These are phyloP conservation scores for Balakata baccata DNA, from an alignment of 345 rosid genomes.

Conservation along the genomic window DNA sequence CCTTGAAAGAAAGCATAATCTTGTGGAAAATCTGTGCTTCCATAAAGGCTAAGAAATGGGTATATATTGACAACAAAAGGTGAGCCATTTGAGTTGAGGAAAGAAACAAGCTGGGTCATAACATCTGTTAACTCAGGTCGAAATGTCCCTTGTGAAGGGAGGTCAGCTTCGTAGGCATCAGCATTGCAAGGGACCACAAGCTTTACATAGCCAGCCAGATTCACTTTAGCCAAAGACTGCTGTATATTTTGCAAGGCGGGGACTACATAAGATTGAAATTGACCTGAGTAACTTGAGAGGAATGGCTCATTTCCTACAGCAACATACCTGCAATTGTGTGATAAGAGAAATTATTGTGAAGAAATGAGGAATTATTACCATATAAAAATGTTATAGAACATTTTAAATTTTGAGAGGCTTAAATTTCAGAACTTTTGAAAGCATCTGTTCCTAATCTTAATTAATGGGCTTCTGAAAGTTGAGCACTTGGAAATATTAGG, in stretches of 20 bases:
- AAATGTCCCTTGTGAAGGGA: constrained; percentile 90
- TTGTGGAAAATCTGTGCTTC: constrained; percentile 86
- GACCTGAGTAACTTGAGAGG: constrained; percentile 62
- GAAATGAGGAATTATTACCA: background rate
- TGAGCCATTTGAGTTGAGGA: constrained; percentile 83
- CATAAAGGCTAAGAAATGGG: constrained; percentile 93
- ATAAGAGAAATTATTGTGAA: constrained; percentile 5
- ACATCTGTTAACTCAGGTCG: constrained; percentile 80
- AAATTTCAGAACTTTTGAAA: background rate
- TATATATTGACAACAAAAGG: constrained; percentile 91
- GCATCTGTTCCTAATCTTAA: background rate
- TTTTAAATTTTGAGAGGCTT: background rate
- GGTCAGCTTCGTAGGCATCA: constrained; percentile 77
- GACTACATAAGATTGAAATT: constrained; percentile 66
- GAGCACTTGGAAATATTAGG: background rate
- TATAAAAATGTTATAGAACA: background rate
- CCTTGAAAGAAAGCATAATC: constrained; percentile 91
- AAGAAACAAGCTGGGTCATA: constrained; percentile 72
- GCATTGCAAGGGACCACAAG: constrained; percentile 95
- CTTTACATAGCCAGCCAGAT: constrained; percentile 80
- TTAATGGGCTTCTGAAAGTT: background rate
- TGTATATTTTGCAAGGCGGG: constrained; percentile 83
- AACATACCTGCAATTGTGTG: constrained; percentile 54
- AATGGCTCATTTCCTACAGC: constrained; percentile 98
- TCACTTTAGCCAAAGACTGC: constrained; percentile 74